Conservation (phyloP, 495 filamentous ascomycete genomes). For the Penicillium canescens region DNA sequence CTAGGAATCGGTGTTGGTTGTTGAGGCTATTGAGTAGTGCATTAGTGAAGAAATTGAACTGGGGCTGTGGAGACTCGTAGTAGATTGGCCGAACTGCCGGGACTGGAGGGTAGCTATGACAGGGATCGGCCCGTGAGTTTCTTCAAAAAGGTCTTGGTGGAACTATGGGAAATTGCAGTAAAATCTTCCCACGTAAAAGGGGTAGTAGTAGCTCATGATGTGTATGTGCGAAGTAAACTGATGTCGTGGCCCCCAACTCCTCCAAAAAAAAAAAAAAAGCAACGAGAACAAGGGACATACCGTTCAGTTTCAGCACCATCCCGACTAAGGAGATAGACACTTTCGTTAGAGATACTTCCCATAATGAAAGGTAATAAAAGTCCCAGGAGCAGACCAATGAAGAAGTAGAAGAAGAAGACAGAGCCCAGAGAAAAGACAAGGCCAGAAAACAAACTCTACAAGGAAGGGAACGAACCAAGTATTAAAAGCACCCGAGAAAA, state of each 20-base stretch:
- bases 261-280: neutral
- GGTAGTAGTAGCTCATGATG: too few species aligned
- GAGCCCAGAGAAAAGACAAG: neutral
- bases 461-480: too few species aligned
- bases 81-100: neutral
- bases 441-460: too few species aligned
- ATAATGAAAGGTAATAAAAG: neutral
- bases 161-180: too few species aligned
- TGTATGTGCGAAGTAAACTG: too few species aligned
- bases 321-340: constrained; percentile 18
- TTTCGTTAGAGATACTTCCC: neutral
- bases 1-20: constrained; percentile 26
- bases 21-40: constrained; percentile 18
- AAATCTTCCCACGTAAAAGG: too few species aligned
- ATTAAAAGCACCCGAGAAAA: too few species aligned
- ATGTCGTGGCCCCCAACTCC: neutral
- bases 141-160: too few species aligned
- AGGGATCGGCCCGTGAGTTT: too few species aligned
- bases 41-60: neutral
- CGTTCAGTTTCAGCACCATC: constrained; percentile 18
- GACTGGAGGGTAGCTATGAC: neutral
- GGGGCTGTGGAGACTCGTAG: neutral
- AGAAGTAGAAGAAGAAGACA: neutral
- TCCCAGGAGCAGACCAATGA: too few species aligned
- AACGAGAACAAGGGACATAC: constrained; percentile 6